Base-by-base conservation (phyloP, 1,139 yeast genomes). In the Entelexis paramagnoliae region DNA sequence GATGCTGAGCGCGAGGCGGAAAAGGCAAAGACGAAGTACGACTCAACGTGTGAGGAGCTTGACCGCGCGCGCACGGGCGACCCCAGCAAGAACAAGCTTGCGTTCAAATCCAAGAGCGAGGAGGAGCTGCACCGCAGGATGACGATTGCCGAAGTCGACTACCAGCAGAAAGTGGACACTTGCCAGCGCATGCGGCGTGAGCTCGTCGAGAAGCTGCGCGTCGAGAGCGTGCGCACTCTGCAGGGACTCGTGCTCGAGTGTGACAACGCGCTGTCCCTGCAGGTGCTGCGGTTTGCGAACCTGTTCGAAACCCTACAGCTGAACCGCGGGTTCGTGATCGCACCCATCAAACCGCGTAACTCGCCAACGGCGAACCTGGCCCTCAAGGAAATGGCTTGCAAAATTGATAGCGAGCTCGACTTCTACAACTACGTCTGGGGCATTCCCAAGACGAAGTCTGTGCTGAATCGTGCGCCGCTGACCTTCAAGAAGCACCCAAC, bases 61-160 rank as follows among this genome's bases (percentile, higher is more conserved):
- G 96, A 91, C 60, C 81, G 83, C 60, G 75, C 88, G 51, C 79
- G 83, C 62, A 78, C 81, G 50, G 76, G 83, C 0, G 97, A 89
- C 63, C 96, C 95, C 22, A 76, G 83, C 53, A 86, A 83, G 66
- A 75, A 76, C 52, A 87, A 86, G 64, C 65, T 69, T 24, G 78
- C 81, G 19, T 81, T 91, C 61, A 82, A 89, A 32, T 84, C 84
- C 63, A 96, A 89, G 67, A 95, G 88, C 66, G 97, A 91, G 64
- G 97, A 89, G 63, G 96, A 89, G 50, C 71, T 89, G 29, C 81
- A 79, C 57, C 70, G 82, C 51, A 88, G 91, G 64, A 87, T 91
- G 40, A 88, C 83, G 59, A 68, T 72, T 48, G 93, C 96, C 0
- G 96, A 91, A 64, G 76, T 78, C 53, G 98, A 91, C 57, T 91